Evolutionary conservation across 306 rosid genomes (phyloP), one percentile per base, ranked within the genome.

Genomic region (Herpetospermum pedunculosum): DNA sequence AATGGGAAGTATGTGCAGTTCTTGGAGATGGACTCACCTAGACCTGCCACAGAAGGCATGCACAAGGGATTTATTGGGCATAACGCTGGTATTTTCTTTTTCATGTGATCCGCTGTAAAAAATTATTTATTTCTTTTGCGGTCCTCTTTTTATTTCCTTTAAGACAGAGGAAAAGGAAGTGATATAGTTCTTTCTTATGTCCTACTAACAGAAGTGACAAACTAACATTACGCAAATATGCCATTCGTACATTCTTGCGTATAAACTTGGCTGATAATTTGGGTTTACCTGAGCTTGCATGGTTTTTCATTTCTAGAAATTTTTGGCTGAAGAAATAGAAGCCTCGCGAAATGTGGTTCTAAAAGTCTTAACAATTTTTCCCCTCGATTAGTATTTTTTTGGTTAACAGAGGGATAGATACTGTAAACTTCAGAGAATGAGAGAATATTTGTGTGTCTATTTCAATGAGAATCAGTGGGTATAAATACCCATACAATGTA

Each of bases 11-110:
- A 78, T 46, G 76, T 94, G 38, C 87, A 88, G 78, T 94, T 94
- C 84, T 85, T 94, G 83, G 96, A 89, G 87, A 76, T 91, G 83
- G 92, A 94, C 76, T 86, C 91, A 52, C 85, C 92, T 23, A 71
- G 46, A 76, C 68, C 76, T 62, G 75, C 81, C 58, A 78, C 74
- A 49, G 91, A 87, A 84, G 83, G 77, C 65, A 76, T 67, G 48
- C 88, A 80, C 52, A 85, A 73, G 30, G 89, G 87, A 28, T 72
- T 54, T 80, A 49, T 75, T 14, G 92, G 83, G 82, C 84, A 88
- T 77, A 81, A 77, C 63, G 77, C 86, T 37, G 97, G 98, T 87
- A 86, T 77, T 65, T 59, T 74, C 28, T 15, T 53, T 3, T 79
- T 55, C 72, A 43, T 77, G 71, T 40, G 28, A 81, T 67, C 50